phyloP scores from a whole-genome alignment of 306 rosid species.

The Vicia villosa region DNA sequence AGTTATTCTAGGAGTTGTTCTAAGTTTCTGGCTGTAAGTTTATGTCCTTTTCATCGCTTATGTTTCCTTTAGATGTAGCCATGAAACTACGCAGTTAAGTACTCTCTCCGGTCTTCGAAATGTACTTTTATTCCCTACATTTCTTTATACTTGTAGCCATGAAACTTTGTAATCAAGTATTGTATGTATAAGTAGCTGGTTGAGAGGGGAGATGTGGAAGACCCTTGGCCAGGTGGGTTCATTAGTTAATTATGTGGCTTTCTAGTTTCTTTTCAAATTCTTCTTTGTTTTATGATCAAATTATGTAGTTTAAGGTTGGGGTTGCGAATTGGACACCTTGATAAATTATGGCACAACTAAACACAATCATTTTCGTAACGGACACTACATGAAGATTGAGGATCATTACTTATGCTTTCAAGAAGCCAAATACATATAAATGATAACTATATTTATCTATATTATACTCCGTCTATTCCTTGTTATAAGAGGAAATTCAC shows the following conservation, averaged over 20 bases:
- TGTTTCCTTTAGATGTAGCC: constrained; percentile 17
- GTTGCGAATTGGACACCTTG: constrained; percentile 12
- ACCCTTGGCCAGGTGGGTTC: constrained; percentile 4
- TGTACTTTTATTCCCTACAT: too few species aligned
- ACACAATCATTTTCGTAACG: too few species aligned
- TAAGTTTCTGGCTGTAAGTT: constrained; percentile 44
- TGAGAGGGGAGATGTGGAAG: not conserved
- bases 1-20: constrained; percentile 42
- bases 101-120: not conserved
- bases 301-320: constrained; percentile 14
- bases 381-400: too few species aligned
- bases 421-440: too few species aligned
- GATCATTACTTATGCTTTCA: too few species aligned
- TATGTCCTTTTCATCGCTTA: constrained; percentile 15
- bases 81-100: constrained; percentile 18
- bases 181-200: not conserved
- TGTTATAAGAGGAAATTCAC: too few species aligned
- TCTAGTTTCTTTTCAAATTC: not conserved
- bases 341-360: not conserved
- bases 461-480: too few species aligned
- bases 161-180: constrained; percentile 21
- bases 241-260: not conserved
- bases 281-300: constrained; percentile 11
- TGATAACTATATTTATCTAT: too few species aligned
- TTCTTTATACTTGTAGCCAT: not conserved